A percentile compares a stretch with the other conserved stretches of the same genome.
Evolutionary conservation across 116 monocot species (phyloP).

Genomic region (Trichopus zeylanicus): DNA sequence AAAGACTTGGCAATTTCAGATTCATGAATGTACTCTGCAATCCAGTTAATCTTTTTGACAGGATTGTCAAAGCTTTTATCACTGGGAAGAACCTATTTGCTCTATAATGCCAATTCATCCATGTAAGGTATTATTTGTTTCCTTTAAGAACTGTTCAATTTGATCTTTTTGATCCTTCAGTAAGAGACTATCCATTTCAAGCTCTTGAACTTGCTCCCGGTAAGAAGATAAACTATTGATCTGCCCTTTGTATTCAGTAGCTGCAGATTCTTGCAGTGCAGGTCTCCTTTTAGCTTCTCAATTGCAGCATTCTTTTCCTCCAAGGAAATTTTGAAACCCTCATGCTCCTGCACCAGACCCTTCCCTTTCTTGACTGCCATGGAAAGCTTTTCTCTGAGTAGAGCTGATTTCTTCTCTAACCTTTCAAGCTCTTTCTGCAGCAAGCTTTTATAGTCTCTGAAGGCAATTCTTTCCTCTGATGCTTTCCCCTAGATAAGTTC

Average conservation of each 20-base stretch:
- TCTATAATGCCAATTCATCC: slow-evolving; percentile 37
- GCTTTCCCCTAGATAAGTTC: slow-evolving; percentile 29
- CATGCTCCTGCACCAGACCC: slow-evolving; percentile 86
- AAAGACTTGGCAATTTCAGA: slow-evolving; percentile 23
- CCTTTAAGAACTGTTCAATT: slow-evolving; percentile 28
- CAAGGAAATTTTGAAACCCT: slow-evolving; percentile 55
- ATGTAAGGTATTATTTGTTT: slow-evolving; percentile 33
- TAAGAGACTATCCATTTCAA: slow-evolving; percentile 45
- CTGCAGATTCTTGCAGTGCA: slow-evolving; percentile 39
- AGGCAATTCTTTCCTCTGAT: slow-evolving; percentile 22
- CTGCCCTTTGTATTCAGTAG: slow-evolving; percentile 37
- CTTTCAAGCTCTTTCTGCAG: slow-evolving; percentile 62
- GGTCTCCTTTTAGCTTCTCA: slow-evolving; percentile 44
- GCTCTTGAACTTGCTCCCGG: slow-evolving; percentile 33
- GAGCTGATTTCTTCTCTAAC: slow-evolving; percentile 57
- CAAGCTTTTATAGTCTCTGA: slow-evolving; percentile 63
- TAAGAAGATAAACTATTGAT: slow-evolving; percentile 37
- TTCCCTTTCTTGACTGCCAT: slow-evolving; percentile 99
- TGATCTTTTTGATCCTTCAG: slow-evolving; percentile 48
- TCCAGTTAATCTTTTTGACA: slow-evolving; percentile 43
- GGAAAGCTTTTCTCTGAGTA: slow-evolving; percentile 79
- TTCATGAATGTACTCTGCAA: slow-evolving; percentile 42
- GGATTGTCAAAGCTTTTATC: slow-evolving; percentile 38
- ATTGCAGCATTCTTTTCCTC: slow-evolving; percentile 81
- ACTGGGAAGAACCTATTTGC: slow-evolving; percentile 36